Percentiles rank a stretch among this genome's conserved stretches.
Conservation (phyloP, 148 eudicot genomes). For the Persicaria maculosa region DNA sequence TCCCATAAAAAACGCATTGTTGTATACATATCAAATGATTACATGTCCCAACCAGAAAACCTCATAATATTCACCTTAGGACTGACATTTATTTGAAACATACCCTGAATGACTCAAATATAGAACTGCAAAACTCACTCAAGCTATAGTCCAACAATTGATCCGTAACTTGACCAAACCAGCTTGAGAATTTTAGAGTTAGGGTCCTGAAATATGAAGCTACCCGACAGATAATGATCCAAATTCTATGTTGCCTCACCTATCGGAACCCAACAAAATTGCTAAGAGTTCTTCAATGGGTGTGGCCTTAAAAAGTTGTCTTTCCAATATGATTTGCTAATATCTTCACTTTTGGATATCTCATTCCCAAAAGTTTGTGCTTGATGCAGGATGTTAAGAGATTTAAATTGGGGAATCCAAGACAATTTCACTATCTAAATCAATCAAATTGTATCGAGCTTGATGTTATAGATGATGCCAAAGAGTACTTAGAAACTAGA, state of each 20-base stretch:
- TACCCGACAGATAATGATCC: neutral
- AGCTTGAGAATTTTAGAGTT: neutral
- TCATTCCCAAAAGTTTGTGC: neutral
- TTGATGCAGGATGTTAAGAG: conserved; percentile 48
- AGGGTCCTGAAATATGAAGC: neutral
- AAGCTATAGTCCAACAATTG: neutral
- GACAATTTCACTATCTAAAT: conserved; percentile 75
- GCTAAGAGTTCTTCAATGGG: neutral
- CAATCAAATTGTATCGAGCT: conserved; percentile 77
- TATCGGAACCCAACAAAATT: neutral
- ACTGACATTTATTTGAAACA: neutral
- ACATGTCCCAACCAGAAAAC: neutral
- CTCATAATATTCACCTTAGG: neutral
- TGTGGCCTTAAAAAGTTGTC: neutral
- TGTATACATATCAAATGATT: neutral
- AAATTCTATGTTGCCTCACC: neutral
- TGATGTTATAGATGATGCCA: conserved; percentile 65
- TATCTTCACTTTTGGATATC: neutral
- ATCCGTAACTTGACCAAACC: neutral
- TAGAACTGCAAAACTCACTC: neutral
- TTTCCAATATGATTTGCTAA: neutral
- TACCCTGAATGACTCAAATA: neutral
- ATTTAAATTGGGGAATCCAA: conserved; percentile 73
- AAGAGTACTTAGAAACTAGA: conserved; percentile 74
- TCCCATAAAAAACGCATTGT: neutral